Conservation (phyloP, 257 asterid species). For the Ophiorrhiza pumila region DNA sequence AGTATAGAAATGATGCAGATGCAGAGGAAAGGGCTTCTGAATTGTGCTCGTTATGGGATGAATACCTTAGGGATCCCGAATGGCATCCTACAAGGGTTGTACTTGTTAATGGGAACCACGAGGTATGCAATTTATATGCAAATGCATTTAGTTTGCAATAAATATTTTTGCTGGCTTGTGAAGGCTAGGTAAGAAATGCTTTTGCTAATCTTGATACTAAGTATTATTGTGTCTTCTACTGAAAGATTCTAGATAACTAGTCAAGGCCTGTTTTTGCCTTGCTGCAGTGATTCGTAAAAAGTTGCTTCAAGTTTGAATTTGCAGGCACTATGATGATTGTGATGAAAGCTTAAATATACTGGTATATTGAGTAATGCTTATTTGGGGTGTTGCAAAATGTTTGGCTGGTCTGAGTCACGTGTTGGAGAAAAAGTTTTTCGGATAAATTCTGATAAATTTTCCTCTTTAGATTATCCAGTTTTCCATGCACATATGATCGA, state of each 20-base stretch:
- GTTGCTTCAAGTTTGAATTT: background rate
- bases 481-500: background rate
- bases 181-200: background rate
- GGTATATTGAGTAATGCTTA: background rate
- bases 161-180: background rate
- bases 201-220: background rate
- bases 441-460: background rate
- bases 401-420: background rate
- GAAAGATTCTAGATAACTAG: background rate
- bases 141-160: background rate
- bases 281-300: background rate
- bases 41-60: conserved; percentile 84
- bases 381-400: background rate
- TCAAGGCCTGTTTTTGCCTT: background rate
- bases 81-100: conserved; percentile 89
- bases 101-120: conserved; percentile 41
- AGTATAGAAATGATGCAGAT: conserved; percentile 48
- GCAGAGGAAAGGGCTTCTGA: conserved; percentile 82
- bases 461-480: background rate
- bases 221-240: background rate
- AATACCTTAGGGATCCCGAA: conserved; percentile 84
- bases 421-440: background rate
- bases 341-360: background rate
- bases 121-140: conserved; percentile 41
- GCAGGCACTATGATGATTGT: background rate